phyloP scores from a whole-genome alignment of 768 basidiomycete species.

The Boletus subparvulus region DNA sequence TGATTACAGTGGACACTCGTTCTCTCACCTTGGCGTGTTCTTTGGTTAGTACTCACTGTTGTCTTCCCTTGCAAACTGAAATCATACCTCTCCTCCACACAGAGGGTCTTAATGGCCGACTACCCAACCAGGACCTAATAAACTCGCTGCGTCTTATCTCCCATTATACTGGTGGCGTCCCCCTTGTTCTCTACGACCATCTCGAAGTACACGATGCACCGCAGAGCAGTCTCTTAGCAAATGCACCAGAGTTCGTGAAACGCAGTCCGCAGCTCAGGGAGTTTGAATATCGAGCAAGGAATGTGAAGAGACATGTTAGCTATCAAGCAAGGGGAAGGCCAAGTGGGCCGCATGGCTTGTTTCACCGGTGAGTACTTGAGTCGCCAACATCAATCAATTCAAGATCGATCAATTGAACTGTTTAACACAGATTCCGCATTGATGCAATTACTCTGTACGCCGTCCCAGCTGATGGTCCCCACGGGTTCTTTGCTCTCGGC shows the following conservation, averaged over 20 bases:
- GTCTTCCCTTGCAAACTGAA: constrained; percentile 1
- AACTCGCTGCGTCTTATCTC: constrained; percentile 79
- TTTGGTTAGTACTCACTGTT: constrained; percentile 58
- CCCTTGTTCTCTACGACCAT: constrained; percentile 80
- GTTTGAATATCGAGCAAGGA: constrained; percentile 59
- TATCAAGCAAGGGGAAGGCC: constrained; percentile 79
- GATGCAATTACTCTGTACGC: constrained; percentile 93
- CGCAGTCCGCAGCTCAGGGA: constrained; percentile 45
- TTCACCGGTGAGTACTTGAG: constrained; percentile 62
- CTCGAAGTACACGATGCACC: constrained; percentile 49
- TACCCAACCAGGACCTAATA: constrained; percentile 94
- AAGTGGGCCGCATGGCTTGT: constrained; percentile 87
- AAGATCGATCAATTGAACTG: neutral
- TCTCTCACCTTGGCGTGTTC: constrained; percentile 93
- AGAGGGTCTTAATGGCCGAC: constrained; percentile 94
- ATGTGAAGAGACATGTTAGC: constrained; percentile 65
- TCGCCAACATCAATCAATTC: constrained; percentile 19
- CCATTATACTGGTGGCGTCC: constrained; percentile 69
- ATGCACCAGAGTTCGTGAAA: constrained; percentile 48
- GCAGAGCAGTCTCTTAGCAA: constrained; percentile 35
- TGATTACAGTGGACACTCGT: constrained; percentile 96
- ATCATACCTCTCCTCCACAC: constrained; percentile 1
- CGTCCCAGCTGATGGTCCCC: constrained; percentile 83
- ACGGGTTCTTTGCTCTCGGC: constrained; percentile 93
- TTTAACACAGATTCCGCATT: constrained; percentile 72